Conservation (phyloP, 768 basidiomycete species). For the Lactarius trivialis region DNA sequence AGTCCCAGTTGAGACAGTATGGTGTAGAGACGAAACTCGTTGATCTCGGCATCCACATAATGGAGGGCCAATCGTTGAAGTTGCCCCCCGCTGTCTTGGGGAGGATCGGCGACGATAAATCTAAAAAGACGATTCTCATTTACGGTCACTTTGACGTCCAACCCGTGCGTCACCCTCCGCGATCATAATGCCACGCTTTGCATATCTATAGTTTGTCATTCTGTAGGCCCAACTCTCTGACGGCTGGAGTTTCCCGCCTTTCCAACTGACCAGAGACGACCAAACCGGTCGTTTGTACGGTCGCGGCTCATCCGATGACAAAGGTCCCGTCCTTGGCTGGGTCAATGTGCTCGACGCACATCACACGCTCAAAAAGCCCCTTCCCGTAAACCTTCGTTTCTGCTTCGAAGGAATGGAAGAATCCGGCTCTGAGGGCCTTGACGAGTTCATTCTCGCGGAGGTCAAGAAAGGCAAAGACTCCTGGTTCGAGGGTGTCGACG, state of each 20-base stretch:
- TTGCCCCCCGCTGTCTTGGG: conserved; percentile 85
- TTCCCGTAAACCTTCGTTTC: conserved; percentile 86
- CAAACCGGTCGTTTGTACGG: conserved; percentile 64
- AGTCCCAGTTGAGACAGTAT: conserved; percentile 62
- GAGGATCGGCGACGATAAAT: conserved; percentile 70
- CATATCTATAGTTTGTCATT: background rate
- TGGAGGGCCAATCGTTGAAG: conserved; percentile 63
- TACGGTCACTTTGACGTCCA: conserved; percentile 98
- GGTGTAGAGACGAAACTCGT: conserved; percentile 71
- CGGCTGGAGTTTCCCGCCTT: conserved; percentile 88
- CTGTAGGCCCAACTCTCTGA: conserved; percentile 46
- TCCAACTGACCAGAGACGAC: conserved; percentile 53
- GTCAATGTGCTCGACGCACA: conserved; percentile 87
- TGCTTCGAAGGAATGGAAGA: conserved; percentile 99
- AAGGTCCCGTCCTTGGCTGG: conserved; percentile 87
- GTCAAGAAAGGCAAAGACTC: conserved; percentile 52
- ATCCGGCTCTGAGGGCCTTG: conserved; percentile 84
- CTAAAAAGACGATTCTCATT: conserved; percentile 88
- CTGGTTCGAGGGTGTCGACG: conserved; percentile 86
- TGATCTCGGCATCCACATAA: conserved; percentile 68
- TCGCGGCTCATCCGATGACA: conserved; percentile 86
- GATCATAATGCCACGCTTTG: background rate
- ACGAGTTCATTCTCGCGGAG: conserved; percentile 77
- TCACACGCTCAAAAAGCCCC: conserved; percentile 49
- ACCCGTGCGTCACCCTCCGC: conserved; percentile 47